phyloP scores from a whole-genome alignment of 441 rosid genomes.

The Pelargonium exstipulatum region DNA sequence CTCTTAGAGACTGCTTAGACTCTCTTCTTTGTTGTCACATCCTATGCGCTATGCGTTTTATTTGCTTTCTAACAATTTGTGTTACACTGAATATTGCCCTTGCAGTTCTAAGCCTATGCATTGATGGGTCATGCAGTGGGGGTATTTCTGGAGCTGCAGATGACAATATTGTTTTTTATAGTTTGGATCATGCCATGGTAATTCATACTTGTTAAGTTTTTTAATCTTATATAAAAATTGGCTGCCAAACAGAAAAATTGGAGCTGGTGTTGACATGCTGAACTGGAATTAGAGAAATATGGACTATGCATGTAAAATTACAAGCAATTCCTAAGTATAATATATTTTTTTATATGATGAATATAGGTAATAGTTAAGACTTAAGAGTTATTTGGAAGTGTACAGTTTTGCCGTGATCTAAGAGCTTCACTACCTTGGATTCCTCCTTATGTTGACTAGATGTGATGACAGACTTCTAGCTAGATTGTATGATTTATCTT shows the following conservation, averaged over 20 bases:
- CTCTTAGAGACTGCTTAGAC: slow-evolving; percentile 12
- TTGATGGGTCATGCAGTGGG: slow-evolving; percentile 67
- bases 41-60: slow-evolving; percentile 1
- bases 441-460: too few relatives aligned
- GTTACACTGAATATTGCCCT: slow-evolving; percentile 14
- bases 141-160: slow-evolving; percentile 90
- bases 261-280: neutral
- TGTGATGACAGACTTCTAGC: neutral
- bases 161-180: slow-evolving; percentile 55
- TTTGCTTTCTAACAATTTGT: slow-evolving; percentile 12
- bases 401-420: neutral
- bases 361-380: too few relatives aligned
- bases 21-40: slow-evolving; percentile 5
- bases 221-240: slow-evolving; percentile 6
- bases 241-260: neutral
- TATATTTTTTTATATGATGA: neutral
- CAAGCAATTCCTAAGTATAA: neutral
- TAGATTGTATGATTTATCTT: neutral
- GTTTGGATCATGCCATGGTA: slow-evolving; percentile 66
- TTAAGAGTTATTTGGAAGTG: neutral
- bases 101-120: slow-evolving; percentile 67
- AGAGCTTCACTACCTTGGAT: too few relatives aligned
- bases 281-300: neutral
- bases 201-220: slow-evolving; percentile 17
- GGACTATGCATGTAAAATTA: neutral